Evolutionary conservation across 495 filamentous ascomycete genomes (phyloP).

Genomic region (Apiosordaria backusii): DNA sequence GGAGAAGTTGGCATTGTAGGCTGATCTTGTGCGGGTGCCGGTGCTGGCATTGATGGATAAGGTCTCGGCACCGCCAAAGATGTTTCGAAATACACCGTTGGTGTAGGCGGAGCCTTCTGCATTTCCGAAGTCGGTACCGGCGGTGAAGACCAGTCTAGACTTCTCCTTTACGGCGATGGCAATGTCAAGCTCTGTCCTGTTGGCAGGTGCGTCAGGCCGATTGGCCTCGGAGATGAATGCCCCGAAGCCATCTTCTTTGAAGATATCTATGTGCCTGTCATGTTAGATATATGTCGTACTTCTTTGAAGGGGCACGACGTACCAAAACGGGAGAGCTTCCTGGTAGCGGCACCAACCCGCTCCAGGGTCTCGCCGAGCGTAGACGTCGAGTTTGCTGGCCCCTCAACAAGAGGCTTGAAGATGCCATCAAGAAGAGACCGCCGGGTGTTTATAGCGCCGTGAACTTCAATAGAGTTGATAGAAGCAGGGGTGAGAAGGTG

Average conservation of each 20-base stretch:
- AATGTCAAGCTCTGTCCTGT: constrained; percentile 71
- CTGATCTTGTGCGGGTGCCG: constrained; percentile 83
- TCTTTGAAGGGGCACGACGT: constrained; percentile 23
- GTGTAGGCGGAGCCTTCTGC: constrained; percentile 88
- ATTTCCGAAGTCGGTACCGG: constrained; percentile 88
- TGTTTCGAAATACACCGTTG: constrained; percentile 77
- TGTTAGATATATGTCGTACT: background rate
- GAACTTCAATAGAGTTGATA: constrained; percentile 75
- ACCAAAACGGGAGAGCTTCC: constrained; percentile 81
- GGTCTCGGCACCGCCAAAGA: constrained; percentile 93
- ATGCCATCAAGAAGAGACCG: constrained; percentile 73
- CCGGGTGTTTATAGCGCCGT: constrained; percentile 74
- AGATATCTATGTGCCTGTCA: constrained; percentile 62
- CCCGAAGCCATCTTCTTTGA: constrained; percentile 75
- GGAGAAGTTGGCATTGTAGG: constrained; percentile 80
- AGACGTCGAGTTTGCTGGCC: constrained; percentile 60
- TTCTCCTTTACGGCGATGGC: constrained; percentile 74
- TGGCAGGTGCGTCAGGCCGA: constrained; percentile 47
- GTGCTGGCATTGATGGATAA: constrained; percentile 74
- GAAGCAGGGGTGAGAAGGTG: constrained; percentile 66
- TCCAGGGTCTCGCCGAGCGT: constrained; percentile 74
- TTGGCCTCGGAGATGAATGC: constrained; percentile 70
- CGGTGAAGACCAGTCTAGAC: constrained; percentile 74
- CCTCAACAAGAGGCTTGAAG: constrained; percentile 71
- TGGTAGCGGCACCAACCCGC: constrained; percentile 61